Evolutionary conservation across 106 monocot species (phyloP).

Genomic region (Ottelia alismoides): DNA sequence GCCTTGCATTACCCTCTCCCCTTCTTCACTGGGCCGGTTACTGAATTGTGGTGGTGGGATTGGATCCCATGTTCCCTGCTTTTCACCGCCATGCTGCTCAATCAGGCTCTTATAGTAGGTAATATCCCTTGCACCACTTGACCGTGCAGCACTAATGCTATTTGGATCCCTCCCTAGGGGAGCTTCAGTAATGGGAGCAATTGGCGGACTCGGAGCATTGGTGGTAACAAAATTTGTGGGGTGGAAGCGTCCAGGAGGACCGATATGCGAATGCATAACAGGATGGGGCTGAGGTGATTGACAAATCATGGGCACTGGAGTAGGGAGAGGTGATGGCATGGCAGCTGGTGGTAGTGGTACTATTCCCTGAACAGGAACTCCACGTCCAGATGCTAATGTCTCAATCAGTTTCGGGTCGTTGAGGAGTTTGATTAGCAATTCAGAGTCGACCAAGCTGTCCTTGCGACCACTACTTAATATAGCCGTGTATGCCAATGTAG

Average conservation of each 20-base stretch:
- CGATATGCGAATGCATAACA: too few species aligned
- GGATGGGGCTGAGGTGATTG: too few species aligned
- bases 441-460: constrained; percentile 59
- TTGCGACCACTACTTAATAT: constrained; percentile 52
- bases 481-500: constrained; percentile 55
- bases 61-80: too few species aligned
- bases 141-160: too few species aligned
- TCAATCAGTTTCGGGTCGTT: constrained; percentile 55
- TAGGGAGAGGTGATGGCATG: neutral
- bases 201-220: too few species aligned
- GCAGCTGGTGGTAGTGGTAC: neutral
- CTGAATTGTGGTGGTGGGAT: too few species aligned
- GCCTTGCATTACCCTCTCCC: neutral
- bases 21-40: too few species aligned
- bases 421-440: constrained; percentile 72
- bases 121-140: constrained; percentile 15
- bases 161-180: too few species aligned
- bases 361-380: constrained; percentile 9
- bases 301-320: neutral
- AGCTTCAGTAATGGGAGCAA: too few species aligned
- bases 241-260: too few species aligned
- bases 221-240: too few species aligned
- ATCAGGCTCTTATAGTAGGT: constrained; percentile 59
- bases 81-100: constrained; percentile 65
- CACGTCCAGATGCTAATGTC: constrained; percentile 37